Evolutionary conservation across 1,139 yeast genomes (phyloP).

Genomic region (Petasospora fabianii): DNA sequence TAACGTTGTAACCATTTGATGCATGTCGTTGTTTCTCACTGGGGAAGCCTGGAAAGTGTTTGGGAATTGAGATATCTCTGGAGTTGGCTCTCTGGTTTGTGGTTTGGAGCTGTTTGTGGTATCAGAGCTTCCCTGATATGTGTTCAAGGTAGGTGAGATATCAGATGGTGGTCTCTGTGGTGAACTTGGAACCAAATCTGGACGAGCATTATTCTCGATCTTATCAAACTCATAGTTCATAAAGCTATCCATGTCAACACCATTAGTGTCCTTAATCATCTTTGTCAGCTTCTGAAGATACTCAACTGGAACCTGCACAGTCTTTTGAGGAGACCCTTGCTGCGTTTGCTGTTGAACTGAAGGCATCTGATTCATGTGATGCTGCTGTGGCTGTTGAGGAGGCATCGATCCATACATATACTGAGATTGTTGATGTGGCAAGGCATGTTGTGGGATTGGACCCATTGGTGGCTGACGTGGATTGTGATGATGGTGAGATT

Average conservation of each 20-base stretch:
- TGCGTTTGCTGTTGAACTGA: not conserved
- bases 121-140: conserved; percentile 7
- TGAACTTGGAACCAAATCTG: conserved; percentile 7
- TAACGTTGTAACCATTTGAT: not conserved
- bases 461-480: not conserved
- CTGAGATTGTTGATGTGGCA: not conserved
- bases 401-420: not conserved
- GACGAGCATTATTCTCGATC: conserved; percentile 1
- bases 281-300: conserved; percentile 39
- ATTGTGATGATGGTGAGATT: not conserved
- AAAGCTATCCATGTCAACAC: conserved; percentile 21
- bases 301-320: conserved; percentile 40
- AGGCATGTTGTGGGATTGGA: not conserved
- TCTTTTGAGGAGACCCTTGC: conserved; percentile 14
- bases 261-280: conserved; percentile 22
- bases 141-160: conserved; percentile 14
- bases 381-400: conserved; percentile 2
- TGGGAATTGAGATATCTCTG: conserved; percentile 5
- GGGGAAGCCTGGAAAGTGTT: conserved; percentile 5
- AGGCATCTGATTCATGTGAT: not conserved
- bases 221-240: conserved; percentile 18
- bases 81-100: conserved; percentile 14
- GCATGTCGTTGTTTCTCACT: conserved; percentile 1
- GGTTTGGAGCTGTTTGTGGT: conserved; percentile 7
- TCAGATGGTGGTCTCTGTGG: conserved; percentile 12